Evolutionary conservation across 2,329 filamentous ascomycete species (phyloP).

Genomic region (Ascochyta pisi): DNA sequence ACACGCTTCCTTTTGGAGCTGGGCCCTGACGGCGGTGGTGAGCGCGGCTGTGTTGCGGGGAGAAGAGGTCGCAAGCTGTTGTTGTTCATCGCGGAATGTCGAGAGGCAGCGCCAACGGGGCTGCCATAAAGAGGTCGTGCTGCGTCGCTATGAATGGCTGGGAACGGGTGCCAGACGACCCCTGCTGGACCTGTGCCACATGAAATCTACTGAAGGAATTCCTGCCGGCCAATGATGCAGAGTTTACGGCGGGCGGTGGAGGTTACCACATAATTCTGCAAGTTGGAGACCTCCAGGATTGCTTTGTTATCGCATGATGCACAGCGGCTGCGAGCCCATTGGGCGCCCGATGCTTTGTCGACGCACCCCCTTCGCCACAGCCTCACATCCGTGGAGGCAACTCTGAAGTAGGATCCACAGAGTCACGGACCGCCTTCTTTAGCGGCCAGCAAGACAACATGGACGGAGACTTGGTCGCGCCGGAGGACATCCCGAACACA

Average conservation of each 20-base stretch:
- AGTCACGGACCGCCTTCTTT: not conserved
- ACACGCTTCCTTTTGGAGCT: constrained; percentile 21
- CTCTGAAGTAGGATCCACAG: not conserved
- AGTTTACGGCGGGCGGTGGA: not conserved
- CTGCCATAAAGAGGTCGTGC: constrained; percentile 5
- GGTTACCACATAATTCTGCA: constrained; percentile 7
- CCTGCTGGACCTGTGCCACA: constrained; percentile 4
- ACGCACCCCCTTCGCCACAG: constrained; percentile 1
- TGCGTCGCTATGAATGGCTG: constrained; percentile 3
- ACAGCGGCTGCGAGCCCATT: not conserved
- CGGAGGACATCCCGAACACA: not conserved
- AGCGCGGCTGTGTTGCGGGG: constrained; percentile 17
- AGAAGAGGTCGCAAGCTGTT: constrained; percentile 13
- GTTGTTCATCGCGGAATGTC: constrained; percentile 14
- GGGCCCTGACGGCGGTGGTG: constrained; percentile 9
- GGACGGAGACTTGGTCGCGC: not conserved
- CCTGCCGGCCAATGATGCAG: not conserved
- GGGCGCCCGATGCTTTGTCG: constrained; percentile 1
- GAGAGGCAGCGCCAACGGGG: constrained; percentile 7
- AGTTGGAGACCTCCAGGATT: not conserved
- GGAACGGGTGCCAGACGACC: constrained; percentile 1
- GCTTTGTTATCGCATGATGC: constrained; percentile 8
- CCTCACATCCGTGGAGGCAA: not conserved
- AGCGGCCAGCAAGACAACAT: not conserved
- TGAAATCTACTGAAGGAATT: not conserved